Evolutionary conservation across 768 basidiomycete genomes (phyloP), one percentile per base, ranked within the genome.

Genomic region (Pleurotus eryngii): DNA sequence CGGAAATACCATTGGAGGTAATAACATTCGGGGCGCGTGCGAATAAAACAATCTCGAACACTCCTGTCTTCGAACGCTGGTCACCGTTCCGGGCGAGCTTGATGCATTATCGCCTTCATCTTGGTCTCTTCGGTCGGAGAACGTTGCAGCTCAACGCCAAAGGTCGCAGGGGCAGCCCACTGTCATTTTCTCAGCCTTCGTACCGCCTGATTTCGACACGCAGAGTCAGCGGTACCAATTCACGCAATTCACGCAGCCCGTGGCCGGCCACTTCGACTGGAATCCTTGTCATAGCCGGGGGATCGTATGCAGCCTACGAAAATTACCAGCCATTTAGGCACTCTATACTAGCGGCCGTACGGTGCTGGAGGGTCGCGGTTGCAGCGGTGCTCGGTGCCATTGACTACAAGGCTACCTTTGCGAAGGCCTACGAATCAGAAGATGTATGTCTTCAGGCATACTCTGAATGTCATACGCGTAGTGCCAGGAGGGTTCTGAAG

Each of bases 381-480:
- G 82, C 87, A 43, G 84, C 87, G 22, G 68, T 89, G 46, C 69
- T 79, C 11, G 79, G 86, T 58, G 85, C 81, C 40, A 75, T 89
- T 51, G 87, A 90, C 68, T 89, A 92, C 74, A 90, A 90, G 73
- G 61, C 74, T 59, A 89, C 83, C 4, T 85, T 90, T 71, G 72
- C 79, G 22, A 75, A 73, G 57, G 67, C 57, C 1, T 88, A 86
- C 65, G 63, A 64, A 3, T 80, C 83, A 1, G 75, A 81, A 38
- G 76, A 81, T 12, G 80, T 82, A 50, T 74, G 73, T 58, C 63
- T 72, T 14, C 68, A 76, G 2, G 87, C 88, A 2, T 79, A 83
- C 61, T 90, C 90, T 12, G 74, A 83, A 30, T 96, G 94, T 69
- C 96, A 99, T 74, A 80, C 72, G 49, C 81, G 94, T 46, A 95